Evolutionary conservation across 2,329 filamentous ascomycete species (phyloP), one percentile per base, ranked within the genome.

Genomic region (Keithomyces neogunnii): DNA sequence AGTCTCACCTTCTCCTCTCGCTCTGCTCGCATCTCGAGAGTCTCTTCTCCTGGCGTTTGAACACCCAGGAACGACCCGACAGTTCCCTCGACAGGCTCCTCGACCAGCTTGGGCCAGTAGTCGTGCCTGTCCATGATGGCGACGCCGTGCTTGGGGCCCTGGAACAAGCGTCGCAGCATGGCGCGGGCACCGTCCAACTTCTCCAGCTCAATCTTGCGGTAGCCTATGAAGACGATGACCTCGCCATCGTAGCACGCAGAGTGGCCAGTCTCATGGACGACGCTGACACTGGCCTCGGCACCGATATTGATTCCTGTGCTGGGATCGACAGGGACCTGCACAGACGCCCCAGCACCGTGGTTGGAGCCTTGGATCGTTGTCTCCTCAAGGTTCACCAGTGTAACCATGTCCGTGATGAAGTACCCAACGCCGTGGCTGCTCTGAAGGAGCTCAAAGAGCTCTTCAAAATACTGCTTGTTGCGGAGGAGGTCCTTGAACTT

Each of bases 61-160:
- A 29, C 19, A 3, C 40, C 40, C 26, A 44, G 28, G 40, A 44
- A 44, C 29, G 38, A 50, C 45, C 45, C 53, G 3, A 57, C 52
- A 32, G 60, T 55, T 3, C 61, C 60, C 47, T 57, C 53, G 3
- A 59, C 56, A 5, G 61, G 60, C 46, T 55, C 51, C 47, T 63
- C 62, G 19, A 56, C 56, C 52, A 63, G 50, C 48, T 59, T 56
- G 7, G 62, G 60, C 58, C 58, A 60, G 49, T 63, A 60, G 49
- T 63, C 61, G 33, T 58, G 55, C 13, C 57, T 58, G 39, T 62
- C 57, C 31, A 58, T 55, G 31, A 63, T 53, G 7, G 60, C 53
- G n/a, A 60, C 55, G 10, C 61, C 62, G 40, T 59, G 51, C 50
- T 60, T 70, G 57, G 78, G 74, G 9, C 76, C 76, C 39, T 72